Evolutionary conservation across 805 yeast genomes (phyloP).

Genomic region (Priceomyces haplophilus): DNA sequence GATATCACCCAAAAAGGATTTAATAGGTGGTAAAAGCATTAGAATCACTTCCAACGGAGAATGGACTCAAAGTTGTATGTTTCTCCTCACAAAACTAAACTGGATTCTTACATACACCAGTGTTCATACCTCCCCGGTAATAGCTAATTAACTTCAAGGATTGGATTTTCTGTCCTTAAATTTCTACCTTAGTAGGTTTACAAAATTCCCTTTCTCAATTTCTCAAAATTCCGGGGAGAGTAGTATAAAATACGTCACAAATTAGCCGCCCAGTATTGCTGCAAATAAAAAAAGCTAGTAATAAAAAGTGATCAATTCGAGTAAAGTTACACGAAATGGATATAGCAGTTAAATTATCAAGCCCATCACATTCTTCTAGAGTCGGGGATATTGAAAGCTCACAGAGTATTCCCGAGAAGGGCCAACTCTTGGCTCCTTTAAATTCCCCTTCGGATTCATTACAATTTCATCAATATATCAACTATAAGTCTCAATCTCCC

Average conservation of each 20-base stretch:
- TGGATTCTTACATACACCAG: slow-evolving; percentile 81
- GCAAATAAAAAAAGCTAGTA: slow-evolving; percentile 3
- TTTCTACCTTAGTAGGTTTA: too few relatives aligned
- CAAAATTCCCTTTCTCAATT: too few relatives aligned
- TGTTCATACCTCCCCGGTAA: slow-evolving; percentile 22
- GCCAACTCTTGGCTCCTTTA: slow-evolving; percentile 2
- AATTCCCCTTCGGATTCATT: slow-evolving; percentile 1
- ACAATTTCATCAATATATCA: slow-evolving; percentile 3
- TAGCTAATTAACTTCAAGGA: not conserved
- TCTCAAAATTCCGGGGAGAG: too few relatives aligned
- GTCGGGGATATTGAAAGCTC: not conserved
- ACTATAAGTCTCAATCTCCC: slow-evolving; percentile 1
- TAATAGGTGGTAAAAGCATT: slow-evolving; percentile 76
- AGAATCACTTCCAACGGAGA: slow-evolving; percentile 67
- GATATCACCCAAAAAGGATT: slow-evolving; percentile 55
- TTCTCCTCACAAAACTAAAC: slow-evolving; percentile 68
- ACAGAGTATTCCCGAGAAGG: not conserved
- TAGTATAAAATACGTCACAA: not conserved
- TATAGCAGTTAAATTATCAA: not conserved
- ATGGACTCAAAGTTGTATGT: slow-evolving; percentile 90
- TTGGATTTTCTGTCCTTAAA: too few relatives aligned
- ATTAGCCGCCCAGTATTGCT: slow-evolving; percentile 6
- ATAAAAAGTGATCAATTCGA: not conserved
- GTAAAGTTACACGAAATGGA: not conserved
- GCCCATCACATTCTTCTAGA: not conserved